Percentiles rank a stretch among this genome's conserved stretches.
Evolutionary conservation across 129 eudicot species (phyloP).

Genomic region (Escallonia herrerae): DNA sequence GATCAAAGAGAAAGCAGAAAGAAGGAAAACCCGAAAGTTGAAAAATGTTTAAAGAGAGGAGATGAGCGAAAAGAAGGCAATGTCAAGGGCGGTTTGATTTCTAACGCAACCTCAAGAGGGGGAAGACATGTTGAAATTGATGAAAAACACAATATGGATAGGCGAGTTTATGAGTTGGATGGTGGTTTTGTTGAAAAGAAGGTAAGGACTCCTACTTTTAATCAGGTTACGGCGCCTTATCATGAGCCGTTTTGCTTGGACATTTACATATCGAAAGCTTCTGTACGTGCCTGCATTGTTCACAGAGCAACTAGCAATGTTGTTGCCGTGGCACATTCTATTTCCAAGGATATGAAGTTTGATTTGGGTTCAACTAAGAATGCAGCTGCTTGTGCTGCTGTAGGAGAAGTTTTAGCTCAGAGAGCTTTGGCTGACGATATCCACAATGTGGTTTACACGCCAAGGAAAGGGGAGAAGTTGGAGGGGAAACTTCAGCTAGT

Average conservation of each 20-base stretch:
- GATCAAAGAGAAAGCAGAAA: conserved; percentile 13
- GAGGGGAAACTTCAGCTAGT: conserved; percentile 79
- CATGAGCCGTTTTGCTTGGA: conserved; percentile 97
- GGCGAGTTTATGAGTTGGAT: too few relatives aligned
- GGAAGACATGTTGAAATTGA: background rate
- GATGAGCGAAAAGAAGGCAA: conserved; percentile 22
- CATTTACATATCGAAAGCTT: conserved; percentile 66
- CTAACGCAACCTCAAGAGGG: background rate
- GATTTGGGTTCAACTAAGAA: conserved; percentile 70
- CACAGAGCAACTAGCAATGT: conserved; percentile 90
- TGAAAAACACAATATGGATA: background rate
- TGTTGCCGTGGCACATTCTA: conserved; percentile 79
- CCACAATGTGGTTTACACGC: conserved; percentile 76
- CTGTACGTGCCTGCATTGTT: conserved; percentile 87
- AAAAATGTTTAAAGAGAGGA: conserved; percentile 17
- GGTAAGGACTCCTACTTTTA: conserved; percentile 69
- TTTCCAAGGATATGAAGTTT: conserved; percentile 83
- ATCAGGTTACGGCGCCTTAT: conserved; percentile 78
- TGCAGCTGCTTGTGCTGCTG: conserved; percentile 57
- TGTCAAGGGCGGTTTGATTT: conserved; percentile 9
- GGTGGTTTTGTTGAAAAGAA: conserved; percentile 22
- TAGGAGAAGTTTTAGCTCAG: conserved; percentile 71
- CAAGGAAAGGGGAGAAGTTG: conserved; percentile 73
- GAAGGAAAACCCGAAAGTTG: conserved; percentile 17
- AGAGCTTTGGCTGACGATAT: conserved; percentile 92